Percentiles rank a stretch among this genome's conserved stretches.
These are phyloP conservation scores for Pleoardoris graminearum DNA, from an alignment of 2,329 filamentous ascomycete genomes.

Conservation along the genomic window DNA sequence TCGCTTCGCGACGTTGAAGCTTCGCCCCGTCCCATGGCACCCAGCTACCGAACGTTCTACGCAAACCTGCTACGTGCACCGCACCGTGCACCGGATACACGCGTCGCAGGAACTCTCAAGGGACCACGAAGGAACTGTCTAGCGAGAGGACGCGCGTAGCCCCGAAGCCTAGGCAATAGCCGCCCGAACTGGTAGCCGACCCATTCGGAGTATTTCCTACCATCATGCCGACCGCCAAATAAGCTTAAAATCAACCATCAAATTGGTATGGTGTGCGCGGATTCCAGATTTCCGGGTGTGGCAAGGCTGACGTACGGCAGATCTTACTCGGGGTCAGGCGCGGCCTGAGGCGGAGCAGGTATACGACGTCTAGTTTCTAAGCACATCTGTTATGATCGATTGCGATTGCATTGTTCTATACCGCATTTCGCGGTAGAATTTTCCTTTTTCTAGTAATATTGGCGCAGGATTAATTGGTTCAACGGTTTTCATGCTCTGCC, in stretches of 20 bases:
- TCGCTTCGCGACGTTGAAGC: background rate
- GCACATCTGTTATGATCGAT: background rate
- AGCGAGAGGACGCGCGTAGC: background rate
- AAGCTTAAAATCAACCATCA: background rate
- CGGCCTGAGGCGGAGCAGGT: constrained; percentile 1
- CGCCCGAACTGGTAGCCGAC: background rate
- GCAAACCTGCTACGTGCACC: background rate
- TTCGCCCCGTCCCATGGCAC: background rate
- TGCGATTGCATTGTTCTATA: background rate
- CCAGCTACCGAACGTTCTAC: background rate
- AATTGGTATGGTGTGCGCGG: background rate
- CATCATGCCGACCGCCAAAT: background rate
- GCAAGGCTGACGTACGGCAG: constrained; percentile 4
- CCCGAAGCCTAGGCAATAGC: background rate
- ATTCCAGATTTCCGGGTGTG: background rate
- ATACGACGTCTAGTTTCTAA: background rate
- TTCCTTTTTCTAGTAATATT: background rate
- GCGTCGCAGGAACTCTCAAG: background rate
- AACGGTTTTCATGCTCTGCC: too few species aligned
- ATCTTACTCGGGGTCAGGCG: constrained; percentile 4
- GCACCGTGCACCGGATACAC: background rate
- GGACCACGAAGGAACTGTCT: background rate
- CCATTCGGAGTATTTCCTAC: background rate
- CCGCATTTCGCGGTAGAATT: background rate
- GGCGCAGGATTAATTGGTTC: too few species aligned